Evolutionary conservation across 1,284 basidiomycete genomes (phyloP).

Genomic region (Trichosporon faecale): DNA sequence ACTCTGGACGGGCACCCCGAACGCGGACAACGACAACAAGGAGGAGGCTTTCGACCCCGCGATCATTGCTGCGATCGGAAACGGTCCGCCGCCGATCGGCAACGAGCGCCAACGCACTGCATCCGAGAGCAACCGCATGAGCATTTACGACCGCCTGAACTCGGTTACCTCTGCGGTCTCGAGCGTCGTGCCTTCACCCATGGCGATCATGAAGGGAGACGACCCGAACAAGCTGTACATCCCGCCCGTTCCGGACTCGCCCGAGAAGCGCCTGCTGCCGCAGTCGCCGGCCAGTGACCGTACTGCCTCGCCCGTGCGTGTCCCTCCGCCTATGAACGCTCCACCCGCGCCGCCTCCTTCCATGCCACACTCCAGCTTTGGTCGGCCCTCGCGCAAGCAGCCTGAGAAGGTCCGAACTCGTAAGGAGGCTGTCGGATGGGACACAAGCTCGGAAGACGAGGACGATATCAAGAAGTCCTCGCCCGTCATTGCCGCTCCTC

Average conservation of each 20-base stretch:
- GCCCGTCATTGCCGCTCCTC: not conserved
- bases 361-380: constrained; percentile 27
- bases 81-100: not conserved
- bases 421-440: constrained; percentile 19
- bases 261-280: not conserved
- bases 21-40: constrained; percentile 13
- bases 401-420: constrained; percentile 3
- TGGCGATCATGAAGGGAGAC: constrained; percentile 7
- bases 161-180: constrained; percentile 12
- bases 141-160: constrained; percentile 21
- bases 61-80: constrained; percentile 20
- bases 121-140: constrained; percentile 15
- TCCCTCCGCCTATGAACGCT: constrained; percentile 16
- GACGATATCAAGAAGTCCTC: constrained; percentile 16
- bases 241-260: constrained; percentile 17
- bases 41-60: constrained; percentile 39
- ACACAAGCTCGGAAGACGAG: constrained; percentile 26
- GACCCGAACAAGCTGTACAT: constrained; percentile 19
- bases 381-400: constrained; percentile 13
- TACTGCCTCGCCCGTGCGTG: constrained; percentile 20
- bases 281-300: constrained; percentile 19
- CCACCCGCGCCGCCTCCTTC: constrained; percentile 15
- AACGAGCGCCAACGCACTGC: not conserved
- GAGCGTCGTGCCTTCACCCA: constrained; percentile 9
- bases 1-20: constrained; percentile 24